phyloP scores from a whole-genome alignment of 306 rosid genomes.

The Sicyos edulis region DNA sequence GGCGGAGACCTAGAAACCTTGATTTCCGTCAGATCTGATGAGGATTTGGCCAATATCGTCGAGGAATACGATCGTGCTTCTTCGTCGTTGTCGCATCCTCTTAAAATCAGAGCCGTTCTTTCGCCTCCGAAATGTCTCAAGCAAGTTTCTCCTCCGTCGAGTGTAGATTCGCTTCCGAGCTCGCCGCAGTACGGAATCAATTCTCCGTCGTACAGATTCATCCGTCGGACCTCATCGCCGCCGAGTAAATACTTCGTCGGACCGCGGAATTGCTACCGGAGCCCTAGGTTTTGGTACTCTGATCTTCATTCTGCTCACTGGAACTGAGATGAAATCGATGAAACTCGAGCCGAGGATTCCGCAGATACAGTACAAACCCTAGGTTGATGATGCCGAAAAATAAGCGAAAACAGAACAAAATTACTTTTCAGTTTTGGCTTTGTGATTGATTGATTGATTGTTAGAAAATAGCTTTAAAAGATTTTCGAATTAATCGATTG shows the following conservation, averaged over 20 bases:
- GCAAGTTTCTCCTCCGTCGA: conserved; percentile 48
- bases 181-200: conserved; percentile 31
- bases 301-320: conserved; percentile 24
- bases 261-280: conserved; percentile 32
- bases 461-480: not conserved
- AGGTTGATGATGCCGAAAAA: conserved; percentile 12
- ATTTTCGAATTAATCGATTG: not conserved
- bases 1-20: conserved; percentile 77
- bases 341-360: conserved; percentile 12
- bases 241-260: conserved; percentile 23
- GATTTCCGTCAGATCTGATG: conserved; percentile 60
- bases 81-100: conserved; percentile 30
- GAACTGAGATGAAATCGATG: conserved; percentile 23
- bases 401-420: not conserved
- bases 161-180: conserved; percentile 27
- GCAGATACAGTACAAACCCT: not conserved
- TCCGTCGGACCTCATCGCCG: conserved; percentile 27
- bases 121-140: conserved; percentile 39
- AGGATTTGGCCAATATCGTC: conserved; percentile 56
- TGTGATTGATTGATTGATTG: conserved; percentile 14
- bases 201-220: conserved; percentile 22
- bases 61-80: conserved; percentile 64
- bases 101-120: conserved; percentile 67
- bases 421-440: not conserved
- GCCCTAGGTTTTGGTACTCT: conserved; percentile 30